Conservation (phyloP, 2,329 filamentous ascomycete genomes). For the Paracoccidioides brasiliensis region DNA sequence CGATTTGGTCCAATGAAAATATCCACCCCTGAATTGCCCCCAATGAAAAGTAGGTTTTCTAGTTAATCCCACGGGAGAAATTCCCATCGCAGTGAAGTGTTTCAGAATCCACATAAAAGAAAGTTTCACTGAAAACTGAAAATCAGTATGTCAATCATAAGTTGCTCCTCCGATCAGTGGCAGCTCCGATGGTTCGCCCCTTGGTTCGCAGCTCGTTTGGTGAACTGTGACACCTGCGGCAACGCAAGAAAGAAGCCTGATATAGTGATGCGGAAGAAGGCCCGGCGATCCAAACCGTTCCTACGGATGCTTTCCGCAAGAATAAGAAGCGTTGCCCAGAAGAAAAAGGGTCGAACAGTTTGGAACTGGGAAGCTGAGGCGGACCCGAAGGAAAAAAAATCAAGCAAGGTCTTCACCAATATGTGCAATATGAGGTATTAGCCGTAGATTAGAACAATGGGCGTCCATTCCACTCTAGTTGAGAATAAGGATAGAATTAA, state of each 20-base stretch:
- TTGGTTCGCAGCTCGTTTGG: neutral
- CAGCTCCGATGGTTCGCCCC: slow-evolving; percentile 5
- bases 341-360: slow-evolving; percentile 7
- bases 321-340: slow-evolving; percentile 8
- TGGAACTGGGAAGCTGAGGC: slow-evolving; percentile 8
- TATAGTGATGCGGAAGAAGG: slow-evolving; percentile 6
- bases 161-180: neutral
- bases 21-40: neutral
- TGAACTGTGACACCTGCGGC: slow-evolving; percentile 5
- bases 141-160: neutral
- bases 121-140: neutral
- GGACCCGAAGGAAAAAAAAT: slow-evolving; percentile 10
- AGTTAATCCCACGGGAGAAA: too few relatives aligned
- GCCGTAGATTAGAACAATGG: neutral
- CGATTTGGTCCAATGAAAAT: neutral
- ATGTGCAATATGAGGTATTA: neutral
- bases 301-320: slow-evolving; percentile 8
- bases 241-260: slow-evolving; percentile 7
- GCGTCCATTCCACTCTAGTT: neutral
- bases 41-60: neutral
- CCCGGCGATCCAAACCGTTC: slow-evolving; percentile 7
- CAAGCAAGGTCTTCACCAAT: slow-evolving; percentile 6
- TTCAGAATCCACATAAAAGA: neutral
- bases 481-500: neutral
- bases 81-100: neutral